Conservation (phyloP, 192 early-diverging fungal genomes). For the Backusella luteola region DNA sequence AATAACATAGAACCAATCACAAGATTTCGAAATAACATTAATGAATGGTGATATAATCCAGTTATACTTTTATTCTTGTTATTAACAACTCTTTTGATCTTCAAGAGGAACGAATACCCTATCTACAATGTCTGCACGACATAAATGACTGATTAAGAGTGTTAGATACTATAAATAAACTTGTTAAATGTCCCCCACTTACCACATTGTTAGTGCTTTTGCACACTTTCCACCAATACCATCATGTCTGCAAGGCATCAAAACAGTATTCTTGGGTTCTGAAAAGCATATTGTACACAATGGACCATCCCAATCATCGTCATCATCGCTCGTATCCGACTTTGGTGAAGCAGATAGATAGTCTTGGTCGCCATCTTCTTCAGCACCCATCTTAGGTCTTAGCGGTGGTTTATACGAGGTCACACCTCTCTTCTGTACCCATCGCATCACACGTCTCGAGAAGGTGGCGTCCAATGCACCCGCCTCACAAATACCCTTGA, state of each 20-base stretch:
- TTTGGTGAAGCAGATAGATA: background rate
- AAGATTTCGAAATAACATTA: too few species aligned
- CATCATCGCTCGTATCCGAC: background rate
- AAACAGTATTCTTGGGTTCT: conserved; percentile 26
- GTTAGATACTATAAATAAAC: background rate
- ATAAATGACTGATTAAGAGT: conserved; percentile 14
- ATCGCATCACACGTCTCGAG: conserved; percentile 17
- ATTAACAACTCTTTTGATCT: background rate
- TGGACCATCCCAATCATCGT: conserved; percentile 26
- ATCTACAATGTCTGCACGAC: conserved; percentile 16
- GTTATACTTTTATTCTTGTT: background rate
- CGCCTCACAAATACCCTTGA: conserved; percentile 16
- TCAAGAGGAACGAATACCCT: background rate
- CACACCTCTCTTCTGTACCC: conserved; percentile 9
- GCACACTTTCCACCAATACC: conserved; percentile 28
- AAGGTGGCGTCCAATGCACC: conserved; percentile 10
- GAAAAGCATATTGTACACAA: conserved; percentile 36
- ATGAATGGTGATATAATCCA: background rate
- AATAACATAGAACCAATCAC: too few species aligned
- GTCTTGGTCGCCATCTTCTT: background rate
- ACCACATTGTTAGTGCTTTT: conserved; percentile 25
- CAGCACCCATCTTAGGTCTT: background rate
- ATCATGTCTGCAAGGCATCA: conserved; percentile 33
- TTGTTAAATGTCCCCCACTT: background rate
- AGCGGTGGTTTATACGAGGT: background rate